Conservation (phyloP, 1,284 basidiomycete genomes). For the Ceratobasidium sp. region DNA sequence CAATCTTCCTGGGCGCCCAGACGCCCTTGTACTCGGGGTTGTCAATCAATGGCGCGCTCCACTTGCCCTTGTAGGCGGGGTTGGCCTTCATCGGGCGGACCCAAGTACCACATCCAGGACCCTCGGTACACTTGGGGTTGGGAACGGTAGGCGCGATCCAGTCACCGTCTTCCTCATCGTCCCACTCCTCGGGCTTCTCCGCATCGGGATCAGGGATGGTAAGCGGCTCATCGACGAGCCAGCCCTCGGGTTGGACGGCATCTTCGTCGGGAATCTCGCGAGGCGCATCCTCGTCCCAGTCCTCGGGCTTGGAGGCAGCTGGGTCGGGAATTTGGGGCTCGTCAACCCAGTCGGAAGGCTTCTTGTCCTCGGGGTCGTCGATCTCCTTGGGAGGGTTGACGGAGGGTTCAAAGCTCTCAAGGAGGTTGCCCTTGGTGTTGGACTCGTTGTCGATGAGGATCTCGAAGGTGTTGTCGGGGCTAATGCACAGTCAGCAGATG, state of each 20-base stretch:
- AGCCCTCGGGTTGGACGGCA: conserved; percentile 91
- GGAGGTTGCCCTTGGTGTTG: conserved; percentile 79
- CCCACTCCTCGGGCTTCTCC: conserved; percentile 99
- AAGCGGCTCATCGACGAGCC: conserved; percentile 89
- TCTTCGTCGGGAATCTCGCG: conserved; percentile 88
- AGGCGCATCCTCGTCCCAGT: conserved; percentile 96
- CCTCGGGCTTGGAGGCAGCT: conserved; percentile 86
- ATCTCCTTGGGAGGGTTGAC: conserved; percentile 95
- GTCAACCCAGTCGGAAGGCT: conserved; percentile 95
- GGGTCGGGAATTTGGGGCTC: conserved; percentile 84
- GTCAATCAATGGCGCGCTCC: conserved; percentile 91
- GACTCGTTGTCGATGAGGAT: conserved; percentile 91
- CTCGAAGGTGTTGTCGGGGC: conserved; percentile 94
- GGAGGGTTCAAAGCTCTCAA: conserved; percentile 94
- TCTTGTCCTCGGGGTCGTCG: conserved; percentile 87
- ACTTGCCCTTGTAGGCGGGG: conserved; percentile 94
- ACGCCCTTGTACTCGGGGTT: conserved; percentile 98
- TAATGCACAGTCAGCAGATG: conserved; percentile 47
- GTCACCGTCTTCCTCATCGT: conserved; percentile 98
- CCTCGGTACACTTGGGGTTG: conserved; percentile 90
- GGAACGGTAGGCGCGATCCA: conserved; percentile 90
- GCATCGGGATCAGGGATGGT: conserved; percentile 91
- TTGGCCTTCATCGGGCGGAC: conserved; percentile 85
- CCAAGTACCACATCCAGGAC: conserved; percentile 95
- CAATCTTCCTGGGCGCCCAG: conserved; percentile 91